phyloP scores from a whole-genome alignment of 768 basidiomycete genomes.

The Xerocomellus dryophilus region DNA sequence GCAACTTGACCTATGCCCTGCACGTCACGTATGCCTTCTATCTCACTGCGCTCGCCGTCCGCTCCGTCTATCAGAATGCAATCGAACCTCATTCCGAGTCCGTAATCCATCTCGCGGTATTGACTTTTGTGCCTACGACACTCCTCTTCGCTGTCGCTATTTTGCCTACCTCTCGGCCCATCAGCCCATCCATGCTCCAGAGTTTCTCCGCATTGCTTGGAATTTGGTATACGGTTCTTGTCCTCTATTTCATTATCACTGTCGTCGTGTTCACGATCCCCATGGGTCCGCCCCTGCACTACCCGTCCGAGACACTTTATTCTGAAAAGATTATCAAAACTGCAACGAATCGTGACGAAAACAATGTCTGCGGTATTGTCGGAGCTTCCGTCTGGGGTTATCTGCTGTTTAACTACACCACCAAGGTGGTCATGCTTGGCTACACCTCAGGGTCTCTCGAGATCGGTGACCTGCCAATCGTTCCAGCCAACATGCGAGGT shows the following conservation, averaged over 20 bases:
- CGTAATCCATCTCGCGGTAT: slow-evolving; percentile 57
- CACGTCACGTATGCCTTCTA: slow-evolving; percentile 60
- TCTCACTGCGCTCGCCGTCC: slow-evolving; percentile 47
- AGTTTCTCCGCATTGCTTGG: slow-evolving; percentile 22
- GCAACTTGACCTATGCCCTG: slow-evolving; percentile 41
- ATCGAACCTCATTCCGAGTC: slow-evolving; percentile 42
- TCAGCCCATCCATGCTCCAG: slow-evolving; percentile 29
- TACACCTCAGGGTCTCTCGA: slow-evolving; percentile 71
- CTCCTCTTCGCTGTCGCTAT: slow-evolving; percentile 51
- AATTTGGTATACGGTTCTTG: slow-evolving; percentile 54
- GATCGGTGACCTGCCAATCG: slow-evolving; percentile 83
- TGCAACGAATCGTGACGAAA: slow-evolving; percentile 58
- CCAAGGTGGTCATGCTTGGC: slow-evolving; percentile 83
- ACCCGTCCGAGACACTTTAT: slow-evolving; percentile 71
- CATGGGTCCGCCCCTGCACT: slow-evolving; percentile 72
- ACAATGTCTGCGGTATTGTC: slow-evolving; percentile 68
- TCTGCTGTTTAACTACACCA: slow-evolving; percentile 85
- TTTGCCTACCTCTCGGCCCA: slow-evolving; percentile 46
- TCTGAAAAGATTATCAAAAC: slow-evolving; percentile 61
- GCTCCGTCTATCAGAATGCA: slow-evolving; percentile 48
- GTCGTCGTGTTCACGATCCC: slow-evolving; percentile 52
- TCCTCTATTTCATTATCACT: slow-evolving; percentile 46
- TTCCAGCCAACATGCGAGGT: slow-evolving; percentile 69
- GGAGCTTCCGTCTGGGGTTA: slow-evolving; percentile 44
- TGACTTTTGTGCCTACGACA: slow-evolving; percentile 49